phyloP scores from a whole-genome alignment of 202 grass and related monocot genomes.

The Eragrostis tef region DNA sequence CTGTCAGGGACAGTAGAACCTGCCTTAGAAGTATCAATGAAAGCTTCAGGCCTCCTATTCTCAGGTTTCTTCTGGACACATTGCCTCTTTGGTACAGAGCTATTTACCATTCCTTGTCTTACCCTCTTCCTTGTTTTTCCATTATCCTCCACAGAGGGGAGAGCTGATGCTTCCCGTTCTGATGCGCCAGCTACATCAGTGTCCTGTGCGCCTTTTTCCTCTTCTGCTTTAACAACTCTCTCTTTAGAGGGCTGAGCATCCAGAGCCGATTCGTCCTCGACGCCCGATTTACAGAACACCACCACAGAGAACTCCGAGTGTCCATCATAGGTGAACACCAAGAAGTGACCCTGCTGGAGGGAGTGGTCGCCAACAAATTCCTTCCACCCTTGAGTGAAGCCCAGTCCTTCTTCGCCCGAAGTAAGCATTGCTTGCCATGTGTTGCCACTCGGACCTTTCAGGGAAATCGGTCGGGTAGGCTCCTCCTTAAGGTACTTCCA shows the following conservation, averaged over 20 bases:
- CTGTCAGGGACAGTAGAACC: not conserved
- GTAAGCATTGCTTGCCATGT: slow-evolving; percentile 64
- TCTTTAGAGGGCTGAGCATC: slow-evolving; percentile 36
- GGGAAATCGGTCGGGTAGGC: slow-evolving; percentile 49
- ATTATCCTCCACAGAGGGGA: slow-evolving; percentile 4
- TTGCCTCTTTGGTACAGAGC: slow-evolving; percentile 25
- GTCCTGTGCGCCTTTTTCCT: slow-evolving; percentile 20
- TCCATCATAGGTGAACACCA: slow-evolving; percentile 70
- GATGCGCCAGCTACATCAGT: slow-evolving; percentile 15
- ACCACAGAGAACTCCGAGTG: slow-evolving; percentile 57
- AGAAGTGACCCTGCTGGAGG: slow-evolving; percentile 54
- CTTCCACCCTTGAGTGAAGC: slow-evolving; percentile 70
- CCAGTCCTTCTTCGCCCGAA: slow-evolving; percentile 42
- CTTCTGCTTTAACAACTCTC: slow-evolving; percentile 15
- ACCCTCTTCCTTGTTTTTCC: slow-evolving; percentile 40
- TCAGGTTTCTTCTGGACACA: slow-evolving; percentile 26
- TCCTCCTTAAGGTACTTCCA: slow-evolving; percentile 52
- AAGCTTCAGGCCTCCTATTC: slow-evolving; percentile 24
- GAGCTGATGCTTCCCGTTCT: not conserved
- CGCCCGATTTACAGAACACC: slow-evolving; percentile 55
- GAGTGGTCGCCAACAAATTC: slow-evolving; percentile 74
- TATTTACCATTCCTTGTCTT: slow-evolving; percentile 1
- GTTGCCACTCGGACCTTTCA: slow-evolving; percentile 68
- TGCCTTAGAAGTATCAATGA: slow-evolving; percentile 21
- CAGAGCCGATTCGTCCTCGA: slow-evolving; percentile 56